These are phyloP conservation scores for Gaeumannomyces sp. DNA, from an alignment of 2,329 filamentous ascomycete species.

Conservation along the genomic window DNA sequence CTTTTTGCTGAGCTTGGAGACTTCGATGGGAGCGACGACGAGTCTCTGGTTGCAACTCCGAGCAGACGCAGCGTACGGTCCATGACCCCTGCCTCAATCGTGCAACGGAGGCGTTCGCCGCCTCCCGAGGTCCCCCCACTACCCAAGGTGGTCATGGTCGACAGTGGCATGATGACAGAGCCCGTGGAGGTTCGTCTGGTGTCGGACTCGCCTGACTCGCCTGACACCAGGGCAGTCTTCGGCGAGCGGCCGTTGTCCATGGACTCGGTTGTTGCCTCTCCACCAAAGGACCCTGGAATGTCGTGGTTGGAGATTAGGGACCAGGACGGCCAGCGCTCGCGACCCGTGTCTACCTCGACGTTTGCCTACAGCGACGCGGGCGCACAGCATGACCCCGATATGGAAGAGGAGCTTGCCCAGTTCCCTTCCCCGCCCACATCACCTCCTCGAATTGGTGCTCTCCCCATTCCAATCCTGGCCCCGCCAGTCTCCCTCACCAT, in stretches of 20 bases:
- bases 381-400: conserved; percentile 43
- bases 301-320: conserved; percentile 20
- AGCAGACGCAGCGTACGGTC: conserved; percentile 41
- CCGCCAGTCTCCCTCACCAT: conserved; percentile 32
- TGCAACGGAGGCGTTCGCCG: conserved; percentile 35
- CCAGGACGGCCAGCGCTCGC: conserved; percentile 22
- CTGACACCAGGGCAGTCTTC: conserved; percentile 18
- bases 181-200: conserved; percentile 35
- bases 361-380: conserved; percentile 48
- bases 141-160: conserved; percentile 50
- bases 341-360: conserved; percentile 39
- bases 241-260: conserved; percentile 33
- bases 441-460: conserved; percentile 20
- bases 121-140: conserved; percentile 43
- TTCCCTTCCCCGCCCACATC: conserved; percentile 49
- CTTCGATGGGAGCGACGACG: conserved; percentile 68
- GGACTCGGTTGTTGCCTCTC: conserved; percentile 33
- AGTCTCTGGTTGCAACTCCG: conserved; percentile 54
- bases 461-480: conserved; percentile 22
- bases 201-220: conserved; percentile 10
- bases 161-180: conserved; percentile 56
- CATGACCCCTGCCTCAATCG: conserved; percentile 41
- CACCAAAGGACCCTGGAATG: conserved; percentile 13
- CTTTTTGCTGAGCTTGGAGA: conserved; percentile 87
- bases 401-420: conserved; percentile 45